Evolutionary conservation across 1,139 yeast species (phyloP), one percentile per base, ranked within the genome.

Genomic region (Yamadazyma kanchanaburiensis): DNA sequence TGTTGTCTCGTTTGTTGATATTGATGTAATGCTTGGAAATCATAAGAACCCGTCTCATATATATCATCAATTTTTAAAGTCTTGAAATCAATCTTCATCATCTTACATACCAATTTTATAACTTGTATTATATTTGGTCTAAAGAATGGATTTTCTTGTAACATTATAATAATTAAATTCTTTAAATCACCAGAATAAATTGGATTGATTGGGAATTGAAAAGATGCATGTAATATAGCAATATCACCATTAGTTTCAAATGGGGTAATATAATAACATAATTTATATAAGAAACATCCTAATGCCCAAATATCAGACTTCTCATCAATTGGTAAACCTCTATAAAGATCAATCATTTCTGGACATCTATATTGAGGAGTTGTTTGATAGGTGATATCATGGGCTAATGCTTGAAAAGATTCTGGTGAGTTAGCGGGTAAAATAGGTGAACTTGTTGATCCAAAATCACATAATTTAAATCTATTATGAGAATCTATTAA

Each of bases 291-390:
- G 43, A 94, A 84, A 17, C 89, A 78, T 10, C 98, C 98, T 35
- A 91, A 63, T 1, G 98, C 98, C 98, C 98, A 91, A 20, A 91
- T 80, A 58, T 91, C 98, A 39, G 89, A 77, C 54, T 91, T 91
- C 51, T 91, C 97, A 57, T 89, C 95, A 38, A 91, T 84, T 3
- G 97, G 94, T 37, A 82, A 71, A 4, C 94, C 86, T 39, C 83
- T 72, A 40, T 82, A 76, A 25, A 91, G 68, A 57, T 91, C 97
- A 32, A 94, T 74, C 98, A 91, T 91, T 56, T 91, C 98, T 1
- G 98, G 98, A 1, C 95, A 73, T 43, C 98, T 70, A 57, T 91
- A 91, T 55, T 91, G 98, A n/a, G 96, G 95, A 2, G 98, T 91
- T 0, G 98, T 91, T 55, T 91, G 94, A 40, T 81, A 80, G 65